Evolutionary conservation across 768 basidiomycete species (phyloP).

Genomic region (Saitozyma sp.): DNA sequence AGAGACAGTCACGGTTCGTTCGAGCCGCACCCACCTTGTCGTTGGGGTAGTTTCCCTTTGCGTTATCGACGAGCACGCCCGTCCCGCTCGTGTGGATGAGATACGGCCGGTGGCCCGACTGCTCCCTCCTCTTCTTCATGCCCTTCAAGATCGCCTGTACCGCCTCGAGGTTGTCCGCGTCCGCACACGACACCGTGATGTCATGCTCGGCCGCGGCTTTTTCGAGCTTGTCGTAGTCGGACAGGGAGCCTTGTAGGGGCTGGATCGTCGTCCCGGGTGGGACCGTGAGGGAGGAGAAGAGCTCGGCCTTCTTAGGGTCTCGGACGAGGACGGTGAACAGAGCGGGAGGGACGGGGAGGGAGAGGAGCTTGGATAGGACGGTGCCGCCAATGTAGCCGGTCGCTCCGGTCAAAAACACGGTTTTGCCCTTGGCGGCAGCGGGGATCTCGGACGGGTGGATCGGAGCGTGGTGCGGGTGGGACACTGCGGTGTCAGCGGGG

Average conservation of each 20-base stretch:
- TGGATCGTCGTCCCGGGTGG: slow-evolving; percentile 18
- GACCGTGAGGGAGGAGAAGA: slow-evolving; percentile 26
- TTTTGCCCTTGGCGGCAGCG: slow-evolving; percentile 15
- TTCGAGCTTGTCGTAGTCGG: slow-evolving; percentile 39
- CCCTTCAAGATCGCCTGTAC: slow-evolving; percentile 46
- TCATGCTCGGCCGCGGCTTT: slow-evolving; percentile 38
- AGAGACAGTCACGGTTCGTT: background rate
- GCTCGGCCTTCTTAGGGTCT: slow-evolving; percentile 30
- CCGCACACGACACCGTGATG: slow-evolving; percentile 42
- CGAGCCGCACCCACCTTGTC: slow-evolving; percentile 28
- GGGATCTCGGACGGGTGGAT: background rate
- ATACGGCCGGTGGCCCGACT: slow-evolving; percentile 45
- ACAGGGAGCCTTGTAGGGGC: slow-evolving; percentile 34
- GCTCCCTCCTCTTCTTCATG: slow-evolving; percentile 40
- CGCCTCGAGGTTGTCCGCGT: slow-evolving; percentile 41
- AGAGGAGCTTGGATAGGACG: slow-evolving; percentile 24
- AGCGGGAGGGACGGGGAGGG: slow-evolving; percentile 27
- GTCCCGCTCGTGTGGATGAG: slow-evolving; percentile 50
- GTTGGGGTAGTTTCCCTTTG: slow-evolving; percentile 37
- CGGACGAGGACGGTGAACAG: slow-evolving; percentile 41
- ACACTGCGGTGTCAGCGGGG: too few species aligned
- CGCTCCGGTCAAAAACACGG: slow-evolving; percentile 37
- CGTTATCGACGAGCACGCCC: slow-evolving; percentile 42
- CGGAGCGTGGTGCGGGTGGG: background rate
- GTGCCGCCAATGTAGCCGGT: slow-evolving; percentile 46